Conservation (phyloP, 148 eudicot species). For the Fagopyrum tataricum region DNA sequence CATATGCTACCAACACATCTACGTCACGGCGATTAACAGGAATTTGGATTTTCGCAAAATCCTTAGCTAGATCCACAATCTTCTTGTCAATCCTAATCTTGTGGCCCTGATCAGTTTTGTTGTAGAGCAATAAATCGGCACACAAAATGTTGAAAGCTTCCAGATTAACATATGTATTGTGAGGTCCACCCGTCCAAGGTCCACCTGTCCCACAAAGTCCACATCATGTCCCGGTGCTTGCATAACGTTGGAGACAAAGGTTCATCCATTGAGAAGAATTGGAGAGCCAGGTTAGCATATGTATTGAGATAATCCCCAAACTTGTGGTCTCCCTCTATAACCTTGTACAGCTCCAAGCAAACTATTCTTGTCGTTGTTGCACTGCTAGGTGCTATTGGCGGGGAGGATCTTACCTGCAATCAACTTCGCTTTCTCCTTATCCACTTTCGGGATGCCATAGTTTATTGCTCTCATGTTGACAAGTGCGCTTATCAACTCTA, state of each 20-base stretch:
- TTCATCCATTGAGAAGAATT: constrained; percentile 86
- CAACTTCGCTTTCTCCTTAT: constrained; percentile 80
- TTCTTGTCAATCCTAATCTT: too few species aligned
- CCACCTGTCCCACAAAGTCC: constrained; percentile 97
- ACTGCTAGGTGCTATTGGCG: constrained; percentile 87
- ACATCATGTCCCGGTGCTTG: constrained; percentile 69
- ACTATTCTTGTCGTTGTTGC: constrained; percentile 89
- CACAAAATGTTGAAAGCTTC: too few species aligned
- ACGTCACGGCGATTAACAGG: too few species aligned
- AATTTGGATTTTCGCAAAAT: too few species aligned
- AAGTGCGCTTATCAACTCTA: constrained; percentile 79
- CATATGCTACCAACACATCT: too few species aligned
- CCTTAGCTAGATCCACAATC: too few species aligned
- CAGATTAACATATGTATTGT: too few species aligned
- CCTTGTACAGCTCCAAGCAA: constrained; percentile 94
- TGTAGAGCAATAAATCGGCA: constrained; percentile 85
- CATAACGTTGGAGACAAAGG: constrained; percentile 76
- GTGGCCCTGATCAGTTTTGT: constrained; percentile 77
- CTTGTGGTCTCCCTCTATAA: constrained; percentile 55
- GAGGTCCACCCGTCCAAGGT: too few species aligned
- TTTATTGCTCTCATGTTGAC: constrained; percentile 93
- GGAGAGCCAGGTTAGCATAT: constrained; percentile 80
- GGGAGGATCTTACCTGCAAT: constrained; percentile 92
- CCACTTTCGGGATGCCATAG: constrained; percentile 87
- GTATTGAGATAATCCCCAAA: constrained; percentile 84